Evolutionary conservation across 306 rosid genomes (phyloP).

Genomic region (Adenanthera pavonina): DNA sequence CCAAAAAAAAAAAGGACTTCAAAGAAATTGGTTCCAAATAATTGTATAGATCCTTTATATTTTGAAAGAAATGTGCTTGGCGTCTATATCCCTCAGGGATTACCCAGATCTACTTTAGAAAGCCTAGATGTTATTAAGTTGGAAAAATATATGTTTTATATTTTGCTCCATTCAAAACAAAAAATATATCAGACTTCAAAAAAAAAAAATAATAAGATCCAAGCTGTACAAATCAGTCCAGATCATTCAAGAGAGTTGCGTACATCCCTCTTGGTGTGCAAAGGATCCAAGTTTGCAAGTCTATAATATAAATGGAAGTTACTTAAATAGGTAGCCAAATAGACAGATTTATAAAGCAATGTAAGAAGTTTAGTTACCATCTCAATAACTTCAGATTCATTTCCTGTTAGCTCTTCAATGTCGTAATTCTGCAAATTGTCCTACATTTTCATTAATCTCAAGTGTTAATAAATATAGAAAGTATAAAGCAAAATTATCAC

Average conservation of each 20-base stretch:
- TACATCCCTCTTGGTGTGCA: not conserved
- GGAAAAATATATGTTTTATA: too few species aligned
- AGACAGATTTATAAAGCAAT: not conserved
- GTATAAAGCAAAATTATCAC: not conserved
- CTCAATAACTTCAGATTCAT: constrained; percentile 79
- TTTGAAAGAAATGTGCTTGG: too few species aligned
- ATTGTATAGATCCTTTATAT: too few species aligned
- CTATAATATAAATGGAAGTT: not conserved
- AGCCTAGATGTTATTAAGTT: too few species aligned
- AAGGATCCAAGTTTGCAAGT: not conserved
- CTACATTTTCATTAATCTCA: constrained; percentile 40
- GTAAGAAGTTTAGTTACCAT: constrained; percentile 49
- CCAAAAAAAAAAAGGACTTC: too few species aligned
- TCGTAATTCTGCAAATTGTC: constrained; percentile 66
- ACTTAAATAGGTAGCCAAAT: not conserved
- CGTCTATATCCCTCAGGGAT: too few species aligned
- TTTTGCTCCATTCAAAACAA: too few species aligned
- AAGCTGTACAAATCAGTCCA: not conserved
- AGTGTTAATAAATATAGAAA: not conserved
- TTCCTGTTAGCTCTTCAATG: constrained; percentile 76
- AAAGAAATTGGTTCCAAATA: too few species aligned
- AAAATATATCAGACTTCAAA: too few species aligned
- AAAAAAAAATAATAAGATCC: too few species aligned
- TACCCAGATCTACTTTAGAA: too few species aligned
- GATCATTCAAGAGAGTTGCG: not conserved